phyloP scores from a whole-genome alignment of 2,329 filamentous ascomycete genomes.

The Talaromyces sp. region DNA sequence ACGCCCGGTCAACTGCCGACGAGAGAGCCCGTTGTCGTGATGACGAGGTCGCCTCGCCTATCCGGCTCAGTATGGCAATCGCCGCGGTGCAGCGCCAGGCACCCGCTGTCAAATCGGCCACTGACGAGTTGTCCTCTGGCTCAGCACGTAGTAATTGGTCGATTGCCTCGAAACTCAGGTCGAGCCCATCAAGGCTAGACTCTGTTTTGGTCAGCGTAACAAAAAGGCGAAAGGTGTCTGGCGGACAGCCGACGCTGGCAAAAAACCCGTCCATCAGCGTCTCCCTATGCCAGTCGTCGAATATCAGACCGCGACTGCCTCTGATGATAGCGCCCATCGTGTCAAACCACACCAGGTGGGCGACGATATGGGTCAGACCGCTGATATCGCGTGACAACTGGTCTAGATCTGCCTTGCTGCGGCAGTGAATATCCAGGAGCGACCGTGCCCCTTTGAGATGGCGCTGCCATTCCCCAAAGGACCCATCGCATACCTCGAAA shows the following conservation, averaged over 20 bases:
- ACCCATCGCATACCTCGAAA: slow-evolving; percentile 39
- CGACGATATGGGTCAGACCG: slow-evolving; percentile 33
- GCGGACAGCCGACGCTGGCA: slow-evolving; percentile 32
- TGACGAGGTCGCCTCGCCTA: neutral
- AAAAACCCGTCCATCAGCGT: slow-evolving; percentile 31
- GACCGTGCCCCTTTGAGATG: slow-evolving; percentile 38
- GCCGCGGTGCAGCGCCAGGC: slow-evolving; percentile 32
- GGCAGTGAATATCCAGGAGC: slow-evolving; percentile 38
- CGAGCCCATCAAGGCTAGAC: slow-evolving; percentile 6
- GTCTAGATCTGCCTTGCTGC: slow-evolving; percentile 27
- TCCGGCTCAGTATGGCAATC: slow-evolving; percentile 24
- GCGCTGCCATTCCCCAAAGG: slow-evolving; percentile 35
- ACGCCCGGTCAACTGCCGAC: slow-evolving; percentile 30
- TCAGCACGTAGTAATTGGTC: slow-evolving; percentile 15
- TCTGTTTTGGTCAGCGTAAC: slow-evolving; percentile 25
- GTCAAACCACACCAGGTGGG: slow-evolving; percentile 40
- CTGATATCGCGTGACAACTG: slow-evolving; percentile 27
- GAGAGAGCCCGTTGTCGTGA: slow-evolving; percentile 17
- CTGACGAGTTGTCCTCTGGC: slow-evolving; percentile 7
- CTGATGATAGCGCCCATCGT: slow-evolving; percentile 27
- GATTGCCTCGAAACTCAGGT: slow-evolving; percentile 10
- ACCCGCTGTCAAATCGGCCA: slow-evolving; percentile 20
- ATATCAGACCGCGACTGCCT: slow-evolving; percentile 23
- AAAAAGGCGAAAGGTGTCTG: slow-evolving; percentile 34
- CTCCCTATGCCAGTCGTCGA: slow-evolving; percentile 39